Evolutionary conservation across 495 filamentous ascomycete genomes (phyloP), one percentile per base, ranked within the genome.

Genomic region (Lichenothelia convexa): DNA sequence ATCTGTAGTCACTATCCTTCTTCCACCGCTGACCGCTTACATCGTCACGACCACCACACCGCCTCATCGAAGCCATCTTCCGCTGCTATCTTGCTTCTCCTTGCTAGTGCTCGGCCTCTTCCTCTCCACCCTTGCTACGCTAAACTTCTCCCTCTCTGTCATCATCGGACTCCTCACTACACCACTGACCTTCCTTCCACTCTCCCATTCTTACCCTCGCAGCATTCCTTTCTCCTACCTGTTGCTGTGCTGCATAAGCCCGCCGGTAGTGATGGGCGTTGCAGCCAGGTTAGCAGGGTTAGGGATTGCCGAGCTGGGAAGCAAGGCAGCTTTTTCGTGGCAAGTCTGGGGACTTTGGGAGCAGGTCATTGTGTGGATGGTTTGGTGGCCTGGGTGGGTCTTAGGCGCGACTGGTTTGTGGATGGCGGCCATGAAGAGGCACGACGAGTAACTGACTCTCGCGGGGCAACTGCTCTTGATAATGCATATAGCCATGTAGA

Each of bases 311-410:
- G 55, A 59, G 1, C 62, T 87, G 2, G 58, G 94, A 34, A 64
- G 65, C 27, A 69, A 81, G 54, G 85, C 83, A 12, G 80, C 79
- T 2, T 82, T 87, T 45, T 89, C 80, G 0, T 95, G 87, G 89
- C 65, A 78, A 48, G 80, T 93, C 13, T 84, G 76, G 67, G 86
- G 87, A 2, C 70, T 87, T 64, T 92, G 84, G 64, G 92, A 84
- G 24, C 64, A 78, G 41, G 72, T 95, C 5, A 74, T 95, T 24
- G 74, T 95, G 13, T 97, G 91, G 84, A 81, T 82, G 54, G 82
- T 95, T 20, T 97, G 89, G 89, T 97, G 87, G 87, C 91, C 89
- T 5, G 84, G 81, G 17, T 95, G 89, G 91, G 46, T 93, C 35
- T 67, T 70, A 11, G 83, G 68, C 11, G 31, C 31, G 9, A 18